Percentiles rank a stretch among this genome's conserved stretches.
Evolutionary conservation across 1,284 basidiomycete genomes (phyloP).

Genomic region (Ganoderma boninense): DNA sequence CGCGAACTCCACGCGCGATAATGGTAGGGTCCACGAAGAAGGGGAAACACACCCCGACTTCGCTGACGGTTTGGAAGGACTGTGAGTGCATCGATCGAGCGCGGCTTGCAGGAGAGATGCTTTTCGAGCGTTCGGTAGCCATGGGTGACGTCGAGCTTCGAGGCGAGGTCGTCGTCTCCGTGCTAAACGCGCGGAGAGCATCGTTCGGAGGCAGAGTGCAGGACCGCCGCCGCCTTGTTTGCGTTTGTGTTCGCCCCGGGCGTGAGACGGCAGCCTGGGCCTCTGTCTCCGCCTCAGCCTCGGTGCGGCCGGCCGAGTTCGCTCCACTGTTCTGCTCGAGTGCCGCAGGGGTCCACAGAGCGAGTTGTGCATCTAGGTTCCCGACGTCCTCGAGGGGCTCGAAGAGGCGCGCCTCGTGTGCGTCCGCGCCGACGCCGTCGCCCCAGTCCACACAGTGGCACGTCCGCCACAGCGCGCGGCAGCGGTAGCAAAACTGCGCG

Average conservation of each 20-base stretch:
- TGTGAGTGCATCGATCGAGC: background rate
- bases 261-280: background rate
- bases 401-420: conserved; percentile 44
- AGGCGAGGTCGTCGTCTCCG: background rate
- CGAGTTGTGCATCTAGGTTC: conserved; percentile 14
- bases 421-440: conserved; percentile 44
- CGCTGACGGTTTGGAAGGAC: conserved; percentile 5
- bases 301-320: background rate
- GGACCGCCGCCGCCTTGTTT: background rate
- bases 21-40: conserved; percentile 19
- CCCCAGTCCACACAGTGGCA: conserved; percentile 54
- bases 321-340: background rate
- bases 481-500: conserved; percentile 56
- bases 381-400: conserved; percentile 26
- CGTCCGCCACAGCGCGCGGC: conserved; percentile 49
- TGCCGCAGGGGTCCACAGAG: conserved; percentile 22
- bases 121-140: background rate
- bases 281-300: background rate
- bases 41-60: conserved; percentile 12
- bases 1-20: conserved; percentile 17
- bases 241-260: background rate
- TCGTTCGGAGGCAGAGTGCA: conserved; percentile 6
- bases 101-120: background rate
- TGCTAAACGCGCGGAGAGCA: background rate
- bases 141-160: background rate